Evolutionary conservation across 2,329 filamentous ascomycete species (phyloP), one percentile per base, ranked within the genome.

Genomic region (Beauveria varroae): DNA sequence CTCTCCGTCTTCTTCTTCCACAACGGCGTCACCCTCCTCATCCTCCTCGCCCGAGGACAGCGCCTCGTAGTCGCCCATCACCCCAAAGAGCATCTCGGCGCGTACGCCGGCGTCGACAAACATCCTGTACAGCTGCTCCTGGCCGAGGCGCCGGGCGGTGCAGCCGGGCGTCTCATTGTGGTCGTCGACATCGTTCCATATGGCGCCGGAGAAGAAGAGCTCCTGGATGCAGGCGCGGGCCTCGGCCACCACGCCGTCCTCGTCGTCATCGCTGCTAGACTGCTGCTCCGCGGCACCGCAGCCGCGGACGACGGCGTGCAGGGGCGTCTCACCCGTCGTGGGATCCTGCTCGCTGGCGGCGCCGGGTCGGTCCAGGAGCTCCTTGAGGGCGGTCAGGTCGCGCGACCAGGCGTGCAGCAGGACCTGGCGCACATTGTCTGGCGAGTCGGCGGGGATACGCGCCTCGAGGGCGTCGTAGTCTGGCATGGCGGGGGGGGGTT

Each of bases 141-240:
- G 78, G 0, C 89, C 88, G 26, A 97, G 72, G 28, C 85, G 78
- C 62, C 81, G 79, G 9, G 95, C 95, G 49, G 97, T 78, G 72
- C 93, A 98, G 8, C 92, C 95, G 0, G 95, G 92, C 3, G 95
- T 98, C 79, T 98, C 93, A 68, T 91, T 84, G 67, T 90, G 88
- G 66, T 80, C 76, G 73, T 98, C 91, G 61, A 98, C 79, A 72
- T 97, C 93, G 76, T 99, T 99, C 95, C 95, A 99, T 67, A 98
- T 97, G 12, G 91, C 95, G 37, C 95, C 95, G 67, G 89, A 88
- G 69, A 93, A 83, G 63, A 98, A 86, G 8, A 98, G 81, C 69
- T 95, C 84, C 66, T 84, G 83, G 5, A 97, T 78, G 0, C 88
- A 87, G 57, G 86, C 84, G 60, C 82, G 81, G 3, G 86, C 89